These are phyloP conservation scores for Blastobotrys raffinosifermentans DNA, from an alignment of 1,139 yeast species.

Conservation along the genomic window DNA sequence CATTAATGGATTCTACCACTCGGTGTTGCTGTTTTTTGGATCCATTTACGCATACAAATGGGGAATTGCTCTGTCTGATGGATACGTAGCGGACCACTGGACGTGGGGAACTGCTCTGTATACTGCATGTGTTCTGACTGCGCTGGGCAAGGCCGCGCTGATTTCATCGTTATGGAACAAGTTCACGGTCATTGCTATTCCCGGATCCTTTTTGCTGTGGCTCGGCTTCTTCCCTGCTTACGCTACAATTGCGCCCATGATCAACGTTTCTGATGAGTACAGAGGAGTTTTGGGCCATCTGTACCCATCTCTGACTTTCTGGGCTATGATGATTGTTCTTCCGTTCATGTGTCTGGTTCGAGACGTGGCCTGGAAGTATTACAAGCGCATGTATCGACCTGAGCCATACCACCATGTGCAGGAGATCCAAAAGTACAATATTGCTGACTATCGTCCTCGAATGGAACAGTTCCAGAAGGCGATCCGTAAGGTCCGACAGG, in stretches of 20 bases:
- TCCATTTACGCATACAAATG: conserved; percentile 61
- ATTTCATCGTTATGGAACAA: conserved; percentile 94
- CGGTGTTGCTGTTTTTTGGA: conserved; percentile 76
- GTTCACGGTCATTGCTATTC: conserved; percentile 84
- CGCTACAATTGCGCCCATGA: conserved; percentile 76
- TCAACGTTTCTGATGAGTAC: conserved; percentile 79
- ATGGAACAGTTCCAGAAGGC: conserved; percentile 97
- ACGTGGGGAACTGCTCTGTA: conserved; percentile 89
- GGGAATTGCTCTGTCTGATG: conserved; percentile 62
- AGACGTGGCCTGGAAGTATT: conserved; percentile 92
- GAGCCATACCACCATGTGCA: conserved; percentile 93
- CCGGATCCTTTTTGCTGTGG: conserved; percentile 89
- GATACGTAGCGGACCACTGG: conserved; percentile 86
- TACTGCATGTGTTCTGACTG: conserved; percentile 83
- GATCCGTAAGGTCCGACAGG: conserved; percentile 94
- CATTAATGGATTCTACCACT: conserved; percentile 88
- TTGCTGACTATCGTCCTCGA: conserved; percentile 90
- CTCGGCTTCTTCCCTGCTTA: conserved; percentile 80
- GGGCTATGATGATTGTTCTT: conserved; percentile 76
- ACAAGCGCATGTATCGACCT: conserved; percentile 85
- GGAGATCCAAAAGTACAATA: conserved; percentile 92
- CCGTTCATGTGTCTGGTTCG: conserved; percentile 74
- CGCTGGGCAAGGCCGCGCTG: conserved; percentile 90
- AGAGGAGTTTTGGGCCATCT: conserved; percentile 71
- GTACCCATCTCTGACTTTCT: conserved; percentile 73